Percentiles rank a stretch among this genome's conserved stretches.
These are phyloP conservation scores for Cystobasidium pallidum DNA, from an alignment of 1,284 basidiomycete species.

Conservation along the genomic window DNA sequence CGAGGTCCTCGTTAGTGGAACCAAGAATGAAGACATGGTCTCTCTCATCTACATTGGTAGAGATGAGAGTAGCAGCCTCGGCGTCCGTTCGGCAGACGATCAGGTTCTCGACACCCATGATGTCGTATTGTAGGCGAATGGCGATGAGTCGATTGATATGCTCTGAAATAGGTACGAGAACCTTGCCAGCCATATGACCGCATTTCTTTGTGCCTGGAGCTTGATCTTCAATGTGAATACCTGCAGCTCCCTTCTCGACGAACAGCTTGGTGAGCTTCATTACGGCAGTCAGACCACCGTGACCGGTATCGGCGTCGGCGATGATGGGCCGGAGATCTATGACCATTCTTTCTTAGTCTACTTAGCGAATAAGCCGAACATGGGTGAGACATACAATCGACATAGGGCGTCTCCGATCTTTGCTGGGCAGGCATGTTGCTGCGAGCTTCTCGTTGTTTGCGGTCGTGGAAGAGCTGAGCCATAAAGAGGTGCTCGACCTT, in stretches of 20 bases:
- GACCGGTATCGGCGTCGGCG: constrained; percentile 61
- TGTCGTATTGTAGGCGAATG: constrained; percentile 75
- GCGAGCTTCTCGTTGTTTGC: constrained; percentile 61
- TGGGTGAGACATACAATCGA: constrained; percentile 51
- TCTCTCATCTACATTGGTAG: constrained; percentile 92
- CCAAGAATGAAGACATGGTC: constrained; percentile 97
- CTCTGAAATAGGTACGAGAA: constrained; percentile 69
- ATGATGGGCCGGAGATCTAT: constrained; percentile 59
- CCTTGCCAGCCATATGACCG: constrained; percentile 74
- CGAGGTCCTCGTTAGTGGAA: constrained; percentile 71
- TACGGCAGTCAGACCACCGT: constrained; percentile 68
- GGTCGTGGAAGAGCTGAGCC: constrained; percentile 68
- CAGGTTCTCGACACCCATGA: constrained; percentile 77
- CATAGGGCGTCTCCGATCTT: constrained; percentile 57
- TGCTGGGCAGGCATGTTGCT: constrained; percentile 71
- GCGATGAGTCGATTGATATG: constrained; percentile 79
- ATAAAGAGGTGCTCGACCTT: constrained; percentile 68
- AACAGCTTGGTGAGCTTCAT: constrained; percentile 79
- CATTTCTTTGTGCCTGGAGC: constrained; percentile 71
- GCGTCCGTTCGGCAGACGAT: constrained; percentile 76
- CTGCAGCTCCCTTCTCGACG: constrained; percentile 64
- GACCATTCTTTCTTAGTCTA: neutral
- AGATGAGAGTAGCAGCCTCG: constrained; percentile 93
- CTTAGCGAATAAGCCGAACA: neutral
- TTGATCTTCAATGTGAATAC: constrained; percentile 78